Evolutionary conservation across 495 filamentous ascomycete genomes (phyloP), one percentile per base, ranked within the genome.

Genomic region (Talaromyces trachyspermus): DNA sequence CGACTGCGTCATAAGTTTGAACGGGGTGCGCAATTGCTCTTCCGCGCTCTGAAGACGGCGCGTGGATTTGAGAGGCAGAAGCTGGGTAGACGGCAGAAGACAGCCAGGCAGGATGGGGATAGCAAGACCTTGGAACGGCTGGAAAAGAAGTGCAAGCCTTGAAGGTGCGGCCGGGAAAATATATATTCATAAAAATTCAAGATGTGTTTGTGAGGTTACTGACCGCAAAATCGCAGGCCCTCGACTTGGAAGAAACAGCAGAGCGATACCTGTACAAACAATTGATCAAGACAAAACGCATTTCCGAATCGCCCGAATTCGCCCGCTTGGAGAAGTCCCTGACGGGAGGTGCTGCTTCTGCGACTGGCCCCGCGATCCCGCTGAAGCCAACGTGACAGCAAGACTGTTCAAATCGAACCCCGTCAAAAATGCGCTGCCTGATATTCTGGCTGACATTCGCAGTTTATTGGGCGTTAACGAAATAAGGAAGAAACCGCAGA

Each of bases 41-140:
- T 75, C 37, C 74, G 79, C 17, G 84, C 79, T 0, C 70, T 95
- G 29, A 95, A 92, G 62, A 69, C 78, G 1, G 86, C 85, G 20
- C 89, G 88, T 49, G 88, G 86, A 12, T 91, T 91, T 61, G 90
- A 95, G 67, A 74, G 88, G 52, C 90, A 95, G 65, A 95, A 95
- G 48, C 73, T 89, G 36, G 80, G 85, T 24, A 82, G 88, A 44
- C 69, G 89, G 27, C 69, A 85, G 18, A 89, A 85, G 62, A 80
- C 80, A 22, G 80, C 82, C 2, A 76, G 71, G 53, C 69, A 75
- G n/a, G 65, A 74, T 12, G 69, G 71, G 15, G 61, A 66, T 27
- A 32, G 30, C 2, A 49, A 54, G 53, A 57, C 55, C 14, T 48
- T 60, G 52, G 70, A 77, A 60, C 68, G 87, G 15, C 61, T 92